Percentiles rank a stretch among this genome's conserved stretches.
phyloP scores from a whole-genome alignment of 192 early-diverging fungal species.

The Dissophora ornata region DNA sequence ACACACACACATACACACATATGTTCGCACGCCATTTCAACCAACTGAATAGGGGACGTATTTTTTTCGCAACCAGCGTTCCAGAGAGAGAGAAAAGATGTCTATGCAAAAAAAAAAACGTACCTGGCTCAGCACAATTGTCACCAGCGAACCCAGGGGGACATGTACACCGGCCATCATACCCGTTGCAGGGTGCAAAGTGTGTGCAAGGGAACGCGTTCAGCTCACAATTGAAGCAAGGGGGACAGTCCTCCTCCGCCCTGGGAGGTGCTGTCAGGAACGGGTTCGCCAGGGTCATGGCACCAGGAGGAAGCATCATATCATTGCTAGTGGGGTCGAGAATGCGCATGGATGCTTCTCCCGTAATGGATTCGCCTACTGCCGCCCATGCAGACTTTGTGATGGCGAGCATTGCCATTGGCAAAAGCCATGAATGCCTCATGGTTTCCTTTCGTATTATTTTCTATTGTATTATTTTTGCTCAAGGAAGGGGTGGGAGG shows the following conservation, averaged over 20 bases:
- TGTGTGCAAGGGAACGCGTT: conserved; percentile 77
- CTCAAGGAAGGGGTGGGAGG: too few relatives aligned
- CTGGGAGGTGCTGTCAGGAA: conserved; percentile 1
- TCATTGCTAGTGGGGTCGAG: conserved; percentile 9
- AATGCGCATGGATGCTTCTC: conserved; percentile 7
- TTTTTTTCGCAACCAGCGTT: too few relatives aligned
- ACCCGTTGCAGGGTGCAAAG: conserved; percentile 78
- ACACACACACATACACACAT: too few relatives aligned
- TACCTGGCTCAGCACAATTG: conserved; percentile 78
- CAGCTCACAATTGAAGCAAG: conserved; percentile 89
- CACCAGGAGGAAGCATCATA: conserved; percentile 19
- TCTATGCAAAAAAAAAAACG: too few relatives aligned
- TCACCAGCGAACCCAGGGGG: conserved; percentile 83
- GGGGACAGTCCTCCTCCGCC: conserved; percentile 67
- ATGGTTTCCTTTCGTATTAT: neutral
- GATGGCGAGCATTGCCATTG: conserved; percentile 18
- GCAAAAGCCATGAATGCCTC: conserved; percentile 24
- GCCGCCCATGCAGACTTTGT: neutral
- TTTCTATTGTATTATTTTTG: neutral
- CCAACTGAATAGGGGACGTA: too few relatives aligned
- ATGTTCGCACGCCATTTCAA: too few relatives aligned
- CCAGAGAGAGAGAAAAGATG: too few relatives aligned
- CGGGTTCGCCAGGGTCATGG: conserved; percentile 23
- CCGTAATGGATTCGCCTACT: neutral
- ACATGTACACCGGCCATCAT: conserved; percentile 79